These are phyloP conservation scores for Aureobasidium sp. DNA, from an alignment of 2,329 filamentous ascomycete genomes.

Conservation along the genomic window DNA sequence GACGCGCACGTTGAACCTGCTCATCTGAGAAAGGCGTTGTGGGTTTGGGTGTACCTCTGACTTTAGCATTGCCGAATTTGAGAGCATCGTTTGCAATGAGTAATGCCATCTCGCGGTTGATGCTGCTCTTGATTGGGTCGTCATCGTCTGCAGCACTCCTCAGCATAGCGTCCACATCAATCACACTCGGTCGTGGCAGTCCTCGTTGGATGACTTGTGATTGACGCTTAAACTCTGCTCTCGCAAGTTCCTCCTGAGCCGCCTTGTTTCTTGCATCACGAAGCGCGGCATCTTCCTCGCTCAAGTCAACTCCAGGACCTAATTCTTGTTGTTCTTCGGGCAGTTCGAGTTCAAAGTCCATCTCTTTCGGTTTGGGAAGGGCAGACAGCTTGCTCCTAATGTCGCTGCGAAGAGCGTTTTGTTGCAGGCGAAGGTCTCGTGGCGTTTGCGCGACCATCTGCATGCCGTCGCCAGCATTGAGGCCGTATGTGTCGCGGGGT, in stretches of 20 bases:
- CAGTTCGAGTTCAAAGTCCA: constrained; percentile 87
- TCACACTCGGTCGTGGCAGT: constrained; percentile 65
- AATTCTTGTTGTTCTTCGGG: constrained; percentile 71
- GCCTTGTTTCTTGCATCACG: constrained; percentile 63
- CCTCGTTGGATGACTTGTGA: constrained; percentile 86
- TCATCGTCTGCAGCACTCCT: constrained; percentile 53
- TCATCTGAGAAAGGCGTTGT: constrained; percentile 63
- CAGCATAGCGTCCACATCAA: constrained; percentile 65
- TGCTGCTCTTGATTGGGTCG: constrained; percentile 59
- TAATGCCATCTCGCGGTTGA: constrained; percentile 69
- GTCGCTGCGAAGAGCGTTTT: constrained; percentile 60
- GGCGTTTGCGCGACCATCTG: constrained; percentile 68
- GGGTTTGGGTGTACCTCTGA: constrained; percentile 54
- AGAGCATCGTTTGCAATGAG: constrained; percentile 77
- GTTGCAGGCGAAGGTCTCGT: constrained; percentile 63
- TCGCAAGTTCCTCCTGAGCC: constrained; percentile 55
- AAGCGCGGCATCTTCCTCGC: constrained; percentile 64
- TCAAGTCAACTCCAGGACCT: constrained; percentile 42
- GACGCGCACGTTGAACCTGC: constrained; percentile 64
- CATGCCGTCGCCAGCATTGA: constrained; percentile 67
- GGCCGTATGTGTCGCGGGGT: constrained; percentile 75
- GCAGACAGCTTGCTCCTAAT: constrained; percentile 69
- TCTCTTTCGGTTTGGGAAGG: constrained; percentile 86
- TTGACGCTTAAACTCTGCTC: constrained; percentile 68
- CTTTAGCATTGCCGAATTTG: constrained; percentile 62